A percentile compares a stretch with the other conserved stretches of the same genome.
Conservation (phyloP, 768 basidiomycete genomes). For the Boletellus emodensis region DNA sequence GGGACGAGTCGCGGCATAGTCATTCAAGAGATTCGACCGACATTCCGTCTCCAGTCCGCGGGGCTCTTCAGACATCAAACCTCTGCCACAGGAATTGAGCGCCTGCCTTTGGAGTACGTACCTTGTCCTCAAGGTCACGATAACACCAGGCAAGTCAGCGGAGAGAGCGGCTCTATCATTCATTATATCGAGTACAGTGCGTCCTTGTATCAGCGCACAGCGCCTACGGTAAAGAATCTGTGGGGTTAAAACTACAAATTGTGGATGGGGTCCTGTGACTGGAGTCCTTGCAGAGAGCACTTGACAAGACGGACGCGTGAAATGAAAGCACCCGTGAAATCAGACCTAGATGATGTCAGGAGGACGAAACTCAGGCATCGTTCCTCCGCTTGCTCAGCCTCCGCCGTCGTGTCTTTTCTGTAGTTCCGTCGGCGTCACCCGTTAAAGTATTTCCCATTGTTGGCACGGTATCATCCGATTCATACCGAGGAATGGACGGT, state of each 20-base stretch:
- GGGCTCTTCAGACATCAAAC: slow-evolving; percentile 24
- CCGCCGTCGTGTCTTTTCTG: slow-evolving; percentile 28
- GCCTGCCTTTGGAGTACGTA: too few relatives aligned
- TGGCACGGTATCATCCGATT: slow-evolving; percentile 9
- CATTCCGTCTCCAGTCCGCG: too few relatives aligned
- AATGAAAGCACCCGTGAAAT: slow-evolving; percentile 21
- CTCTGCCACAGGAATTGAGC: slow-evolving; percentile 17
- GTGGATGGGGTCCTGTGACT: slow-evolving; percentile 1
- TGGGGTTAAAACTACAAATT: slow-evolving; percentile 10
- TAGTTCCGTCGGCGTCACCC: slow-evolving; percentile 16
- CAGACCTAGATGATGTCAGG: slow-evolving; percentile 9
- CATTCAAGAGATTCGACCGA: too few relatives aligned
- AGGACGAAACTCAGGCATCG: slow-evolving; percentile 20
- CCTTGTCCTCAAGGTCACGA: too few relatives aligned
- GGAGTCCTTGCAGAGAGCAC: slow-evolving; percentile 5
- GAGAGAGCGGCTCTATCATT: too few relatives aligned
- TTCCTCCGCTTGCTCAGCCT: slow-evolving; percentile 33
- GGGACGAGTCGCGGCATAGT: background rate
- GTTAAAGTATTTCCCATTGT: slow-evolving; percentile 5
- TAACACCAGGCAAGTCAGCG: too few relatives aligned
- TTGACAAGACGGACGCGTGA: slow-evolving; percentile 5
- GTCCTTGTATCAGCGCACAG: slow-evolving; percentile 15
- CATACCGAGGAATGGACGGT: slow-evolving; percentile 24
- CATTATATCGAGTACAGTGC: background rate
- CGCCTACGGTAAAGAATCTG: slow-evolving; percentile 1